Evolutionary conservation across 441 rosid species (phyloP).

Genomic region (Croton laevigatus): DNA sequence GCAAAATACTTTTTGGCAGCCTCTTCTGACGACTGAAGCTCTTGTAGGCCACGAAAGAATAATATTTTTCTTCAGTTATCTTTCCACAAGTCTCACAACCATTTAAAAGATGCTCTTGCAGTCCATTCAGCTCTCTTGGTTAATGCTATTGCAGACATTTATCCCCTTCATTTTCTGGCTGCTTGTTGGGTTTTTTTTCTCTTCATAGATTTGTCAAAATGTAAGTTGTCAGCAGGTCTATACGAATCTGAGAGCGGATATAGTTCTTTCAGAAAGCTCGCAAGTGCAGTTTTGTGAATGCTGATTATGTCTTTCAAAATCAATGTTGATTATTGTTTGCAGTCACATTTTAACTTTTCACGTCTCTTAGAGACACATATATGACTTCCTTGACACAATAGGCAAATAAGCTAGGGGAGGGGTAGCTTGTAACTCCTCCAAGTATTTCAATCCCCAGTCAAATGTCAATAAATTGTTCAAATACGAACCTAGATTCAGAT

Average conservation of each 20-base stretch:
- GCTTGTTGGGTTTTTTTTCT: neutral
- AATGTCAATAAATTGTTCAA: neutral
- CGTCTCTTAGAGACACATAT: neutral
- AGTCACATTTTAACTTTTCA: conserved; percentile 1
- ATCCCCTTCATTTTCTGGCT: neutral
- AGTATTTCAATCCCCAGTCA: neutral
- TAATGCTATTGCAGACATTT: neutral
- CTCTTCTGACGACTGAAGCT: neutral
- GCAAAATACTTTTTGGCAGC: neutral
- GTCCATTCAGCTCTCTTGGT: neutral
- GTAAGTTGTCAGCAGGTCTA: neutral
- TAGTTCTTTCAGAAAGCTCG: neutral
- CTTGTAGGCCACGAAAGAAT: neutral
- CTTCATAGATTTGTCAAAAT: neutral
- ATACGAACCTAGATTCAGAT: neutral
- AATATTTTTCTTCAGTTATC: neutral
- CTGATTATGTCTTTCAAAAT: neutral
- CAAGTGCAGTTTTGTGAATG: neutral
- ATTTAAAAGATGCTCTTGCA: neutral
- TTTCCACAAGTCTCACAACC: neutral
- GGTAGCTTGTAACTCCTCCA: neutral
- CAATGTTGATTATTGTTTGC: neutral
- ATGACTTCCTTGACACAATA: neutral
- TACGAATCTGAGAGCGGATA: neutral
- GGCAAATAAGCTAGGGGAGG: neutral